Base-by-base conservation (phyloP, 305 asterid species). In the Fraxinus floribunda region DNA sequence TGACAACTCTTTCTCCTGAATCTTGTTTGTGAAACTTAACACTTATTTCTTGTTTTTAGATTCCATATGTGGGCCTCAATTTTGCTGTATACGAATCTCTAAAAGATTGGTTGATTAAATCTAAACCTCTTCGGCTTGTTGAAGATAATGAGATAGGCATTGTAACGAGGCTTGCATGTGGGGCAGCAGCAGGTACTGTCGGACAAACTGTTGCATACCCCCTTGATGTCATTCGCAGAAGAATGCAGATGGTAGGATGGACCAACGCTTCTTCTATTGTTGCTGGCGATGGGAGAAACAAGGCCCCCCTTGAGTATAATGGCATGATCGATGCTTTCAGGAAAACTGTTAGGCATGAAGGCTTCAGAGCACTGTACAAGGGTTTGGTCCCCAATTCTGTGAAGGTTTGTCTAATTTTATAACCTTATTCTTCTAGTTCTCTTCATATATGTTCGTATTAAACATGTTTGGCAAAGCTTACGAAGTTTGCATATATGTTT, bases 201-300 rank as follows among this genome's bases (percentile, higher is more conserved):
- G 98, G 98, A 62, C 98, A 95, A 88, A 95, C 98, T 80, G 91
- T 95, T 87, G 98, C 98, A 18, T 95, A 95, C 87, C 98, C 98
- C 26, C 97, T 95, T 68, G 98, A 95, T 81, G 98, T 95, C 81
- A 91, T 95, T 70, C 98, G 98, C 70, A 86, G 98, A 87, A 90
- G 98, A 90, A 95, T 95, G 98, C 98, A 95, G 88, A 95, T 95
- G 98, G 98, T 89, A 73, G 98, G 98, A 41, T 93, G 98, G 98
- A 95, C 84, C 78, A 89, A 95, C 83, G 98, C 98, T 79, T 77
- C 97, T 83, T 91, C 98, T 29, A 82, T 95, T 38, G 90, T 95
- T 74, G 83, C 93, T 29, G 97, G 97, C 77, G 97, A 92, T 68
- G 98, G 98, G 57, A 89, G 87, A 86, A 78, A 89, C 90, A 92